Base-by-base conservation (phyloP, 2,329 filamentous ascomycete genomes). In the Ophiostoma pallidulum region DNA sequence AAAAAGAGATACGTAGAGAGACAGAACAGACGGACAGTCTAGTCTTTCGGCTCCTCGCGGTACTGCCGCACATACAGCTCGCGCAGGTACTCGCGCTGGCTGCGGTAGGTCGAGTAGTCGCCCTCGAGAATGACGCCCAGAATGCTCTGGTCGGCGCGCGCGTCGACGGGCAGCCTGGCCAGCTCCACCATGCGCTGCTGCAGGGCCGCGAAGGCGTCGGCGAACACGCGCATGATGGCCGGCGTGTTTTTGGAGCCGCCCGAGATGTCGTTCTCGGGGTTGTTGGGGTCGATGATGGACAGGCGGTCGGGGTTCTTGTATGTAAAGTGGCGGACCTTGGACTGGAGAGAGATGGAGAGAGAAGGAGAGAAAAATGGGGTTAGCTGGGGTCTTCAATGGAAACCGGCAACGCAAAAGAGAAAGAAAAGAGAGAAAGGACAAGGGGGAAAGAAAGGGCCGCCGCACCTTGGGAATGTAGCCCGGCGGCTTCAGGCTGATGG, bases 251-350 rank as follows among this genome's bases (percentile, higher is more conserved):
- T 75, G 0, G 89, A 92, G 9, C 90, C 90, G 9, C 89, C 89
- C 0, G 92, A 83, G 22, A 98, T 92, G 59, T 98, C 92, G 62
- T 97, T 97, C 22, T 74, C 68, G 0, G 77, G 63, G 50, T 86
- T 85, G 63, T 97, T 95, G 0, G 92, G 92, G 59, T 98, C 92
- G 50, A 95, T 84, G 57, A 98, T 95, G 8, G 84, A 86, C 2
- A 98, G 72, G 2, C 88, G 80, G 43, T 83, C 73, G 13, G 63
- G 65, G 58, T 82, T 81, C 57, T 75, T 77, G 58, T 82, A 78
- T 4, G 70, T 63, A 44, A 80, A 62, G 1, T 59, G 60, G 26
- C 53, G 62, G 14, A 74, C 71, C 22, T 69, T 60, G 32, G 59
- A 64, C 74, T 78, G 41, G 22, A 37, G 26, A n/a, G 24, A 28